These are phyloP conservation scores for Talaromyces nanjingensis DNA, from an alignment of 495 filamentous ascomycete species.

Conservation along the genomic window DNA sequence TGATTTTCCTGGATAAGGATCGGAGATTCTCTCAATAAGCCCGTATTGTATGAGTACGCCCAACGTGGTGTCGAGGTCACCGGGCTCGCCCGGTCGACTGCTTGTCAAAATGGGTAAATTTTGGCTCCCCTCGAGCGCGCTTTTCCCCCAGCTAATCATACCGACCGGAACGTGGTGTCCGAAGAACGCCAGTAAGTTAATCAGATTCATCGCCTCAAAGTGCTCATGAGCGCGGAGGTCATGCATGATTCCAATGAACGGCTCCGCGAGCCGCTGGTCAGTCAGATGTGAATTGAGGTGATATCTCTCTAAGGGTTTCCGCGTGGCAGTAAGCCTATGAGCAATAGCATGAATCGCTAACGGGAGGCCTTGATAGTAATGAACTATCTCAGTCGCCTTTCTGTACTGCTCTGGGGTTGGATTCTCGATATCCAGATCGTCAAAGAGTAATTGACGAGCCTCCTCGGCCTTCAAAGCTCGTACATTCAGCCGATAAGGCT, in stretches of 20 bases:
- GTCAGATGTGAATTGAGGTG: slow-evolving; percentile 58
- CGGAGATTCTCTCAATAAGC: slow-evolving; percentile 52
- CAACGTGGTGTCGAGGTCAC: slow-evolving; percentile 62
- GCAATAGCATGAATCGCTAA: slow-evolving; percentile 75
- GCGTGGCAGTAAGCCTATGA: slow-evolving; percentile 62
- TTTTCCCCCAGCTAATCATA: slow-evolving; percentile 60
- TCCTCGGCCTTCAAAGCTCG: slow-evolving; percentile 51
- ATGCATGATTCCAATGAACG: slow-evolving; percentile 65
- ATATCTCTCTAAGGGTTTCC: slow-evolving; percentile 64
- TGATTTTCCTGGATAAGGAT: slow-evolving; percentile 14
- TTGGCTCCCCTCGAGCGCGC: slow-evolving; percentile 41
- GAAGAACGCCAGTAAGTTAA: slow-evolving; percentile 69
- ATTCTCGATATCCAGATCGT: slow-evolving; percentile 45
- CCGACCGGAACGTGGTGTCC: slow-evolving; percentile 69
- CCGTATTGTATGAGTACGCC: slow-evolving; percentile 63
- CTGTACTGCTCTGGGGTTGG: slow-evolving; percentile 48
- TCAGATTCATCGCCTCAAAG: slow-evolving; percentile 59
- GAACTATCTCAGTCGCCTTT: slow-evolving; percentile 59
- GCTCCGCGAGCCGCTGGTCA: slow-evolving; percentile 59
- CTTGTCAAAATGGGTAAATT: slow-evolving; percentile 43
- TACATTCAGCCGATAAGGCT: slow-evolving; percentile 64
- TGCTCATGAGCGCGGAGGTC: slow-evolving; percentile 56
- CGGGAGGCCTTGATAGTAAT: slow-evolving; percentile 63
- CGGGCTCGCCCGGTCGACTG: slow-evolving; percentile 42
- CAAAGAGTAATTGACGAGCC: slow-evolving; percentile 51